A percentile compares a stretch with the other conserved stretches of the same genome.
Conservation (phyloP, 2,329 filamentous ascomycete genomes). For the Zasmidium citrigriseum region DNA sequence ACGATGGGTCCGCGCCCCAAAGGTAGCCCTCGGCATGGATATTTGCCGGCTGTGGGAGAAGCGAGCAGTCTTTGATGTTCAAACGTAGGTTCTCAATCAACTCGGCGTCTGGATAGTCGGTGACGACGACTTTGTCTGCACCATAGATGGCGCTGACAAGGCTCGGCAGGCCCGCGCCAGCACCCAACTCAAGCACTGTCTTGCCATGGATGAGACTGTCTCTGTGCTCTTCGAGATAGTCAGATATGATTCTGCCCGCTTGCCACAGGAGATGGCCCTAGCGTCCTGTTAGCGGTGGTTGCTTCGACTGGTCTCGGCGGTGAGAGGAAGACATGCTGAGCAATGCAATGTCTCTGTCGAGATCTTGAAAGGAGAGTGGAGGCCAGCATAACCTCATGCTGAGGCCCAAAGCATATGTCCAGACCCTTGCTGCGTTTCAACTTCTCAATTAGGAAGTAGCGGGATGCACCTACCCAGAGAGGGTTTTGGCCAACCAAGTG, state of each 20-base stretch:
- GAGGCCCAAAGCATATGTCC: no score
- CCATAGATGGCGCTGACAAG: conserved; percentile 74
- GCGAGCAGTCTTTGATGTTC: conserved; percentile 66
- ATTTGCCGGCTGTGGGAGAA: conserved; percentile 38
- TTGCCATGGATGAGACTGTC: conserved; percentile 60
- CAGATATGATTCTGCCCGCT: conserved; percentile 74
- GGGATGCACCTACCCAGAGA: conserved; percentile 64
- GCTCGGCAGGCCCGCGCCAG: conserved; percentile 75
- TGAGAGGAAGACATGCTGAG: neutral
- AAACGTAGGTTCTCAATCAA: conserved; percentile 76
- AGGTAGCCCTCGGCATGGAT: conserved; percentile 66
- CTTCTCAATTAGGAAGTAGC: conserved; percentile 3
- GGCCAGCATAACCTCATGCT: no score
- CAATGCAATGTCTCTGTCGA: neutral
- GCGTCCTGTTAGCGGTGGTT: conserved; percentile 5
- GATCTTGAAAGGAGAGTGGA: no score
- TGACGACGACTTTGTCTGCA: conserved; percentile 69
- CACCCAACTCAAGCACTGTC: conserved; percentile 85
- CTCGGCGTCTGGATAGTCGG: conserved; percentile 84
- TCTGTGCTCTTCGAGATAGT: conserved; percentile 74
- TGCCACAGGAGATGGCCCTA: conserved; percentile 89
- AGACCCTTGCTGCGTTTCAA: no score
- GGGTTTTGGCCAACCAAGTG: conserved; percentile 85
- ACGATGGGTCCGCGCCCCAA: conserved; percentile 70
- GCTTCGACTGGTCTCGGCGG: no score